Conservation (phyloP, 805 yeast genomes). For the Myxozyma monticola region DNA sequence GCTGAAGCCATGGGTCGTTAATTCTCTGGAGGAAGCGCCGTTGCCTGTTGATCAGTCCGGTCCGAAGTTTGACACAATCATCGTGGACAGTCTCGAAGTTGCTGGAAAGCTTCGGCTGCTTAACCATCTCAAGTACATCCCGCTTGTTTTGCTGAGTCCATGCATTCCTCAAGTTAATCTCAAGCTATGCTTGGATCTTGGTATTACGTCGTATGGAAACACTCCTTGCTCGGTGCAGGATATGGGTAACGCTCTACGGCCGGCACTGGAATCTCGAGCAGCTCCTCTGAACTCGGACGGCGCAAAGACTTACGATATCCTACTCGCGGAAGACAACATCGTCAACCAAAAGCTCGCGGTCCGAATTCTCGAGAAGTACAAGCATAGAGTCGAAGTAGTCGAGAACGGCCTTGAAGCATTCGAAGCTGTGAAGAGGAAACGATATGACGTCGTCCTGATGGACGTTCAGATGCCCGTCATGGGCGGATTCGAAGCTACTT, state of each 20-base stretch:
- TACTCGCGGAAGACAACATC: slow-evolving; percentile 83
- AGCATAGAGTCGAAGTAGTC: slow-evolving; percentile 80
- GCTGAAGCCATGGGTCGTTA: slow-evolving; percentile 61
- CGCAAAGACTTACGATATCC: slow-evolving; percentile 67
- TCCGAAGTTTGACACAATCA: slow-evolving; percentile 70
- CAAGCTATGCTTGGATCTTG: slow-evolving; percentile 79
- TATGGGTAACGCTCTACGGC: slow-evolving; percentile 77
- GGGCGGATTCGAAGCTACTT: slow-evolving; percentile 94
- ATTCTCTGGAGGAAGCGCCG: slow-evolving; percentile 56
- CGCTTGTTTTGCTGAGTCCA: slow-evolving; percentile 75
- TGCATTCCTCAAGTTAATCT: slow-evolving; percentile 74
- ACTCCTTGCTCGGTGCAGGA: slow-evolving; percentile 83
- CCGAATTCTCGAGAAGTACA: slow-evolving; percentile 78
- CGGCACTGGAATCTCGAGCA: slow-evolving; percentile 80
- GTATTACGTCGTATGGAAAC: slow-evolving; percentile 84
- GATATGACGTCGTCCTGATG: slow-evolving; percentile 82
- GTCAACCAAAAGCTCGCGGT: slow-evolving; percentile 88
- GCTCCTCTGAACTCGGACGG: slow-evolving; percentile 80
- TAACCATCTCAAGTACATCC: slow-evolving; percentile 80
- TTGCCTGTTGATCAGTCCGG: slow-evolving; percentile 36
- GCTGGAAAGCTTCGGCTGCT: slow-evolving; percentile 67
- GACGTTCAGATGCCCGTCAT: slow-evolving; percentile 95
- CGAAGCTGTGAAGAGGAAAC: slow-evolving; percentile 65
- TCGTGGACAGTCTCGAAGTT: slow-evolving; percentile 75
- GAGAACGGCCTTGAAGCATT: slow-evolving; percentile 83